Conservation (phyloP, 2,329 filamentous ascomycete genomes). For the Pestalotiopsis sp. region DNA sequence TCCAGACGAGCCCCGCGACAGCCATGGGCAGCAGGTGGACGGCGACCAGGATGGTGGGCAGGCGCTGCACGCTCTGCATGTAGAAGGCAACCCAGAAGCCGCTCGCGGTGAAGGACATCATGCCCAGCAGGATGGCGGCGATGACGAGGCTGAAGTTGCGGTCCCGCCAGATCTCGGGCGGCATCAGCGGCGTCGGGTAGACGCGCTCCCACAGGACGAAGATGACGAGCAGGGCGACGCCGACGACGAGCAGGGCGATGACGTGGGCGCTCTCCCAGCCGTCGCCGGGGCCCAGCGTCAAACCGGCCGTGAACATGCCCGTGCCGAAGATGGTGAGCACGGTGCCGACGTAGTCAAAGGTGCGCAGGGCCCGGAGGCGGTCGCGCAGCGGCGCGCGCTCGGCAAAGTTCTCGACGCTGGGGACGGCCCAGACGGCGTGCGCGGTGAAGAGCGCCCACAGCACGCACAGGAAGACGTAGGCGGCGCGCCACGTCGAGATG, state of each 20-base stretch:
- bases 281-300: constrained; percentile 59
- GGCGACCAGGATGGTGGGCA: constrained; percentile 60
- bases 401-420: constrained; percentile 49
- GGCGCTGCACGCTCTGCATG: constrained; percentile 59
- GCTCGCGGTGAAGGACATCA: constrained; percentile 62
- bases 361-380: constrained; percentile 45
- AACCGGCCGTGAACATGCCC: constrained; percentile 63
- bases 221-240: constrained; percentile 53
- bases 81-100: constrained; percentile 68
- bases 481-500: constrained; percentile 65
- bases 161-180: constrained; percentile 60
- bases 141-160: constrained; percentile 67
- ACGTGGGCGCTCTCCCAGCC: constrained; percentile 67
- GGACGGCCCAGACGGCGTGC: constrained; percentile 63
- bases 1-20: constrained; percentile 64
- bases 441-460: constrained; percentile 63
- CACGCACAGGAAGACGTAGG: constrained; percentile 64
- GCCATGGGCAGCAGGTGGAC: constrained; percentile 68
- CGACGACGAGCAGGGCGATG: constrained; percentile 63
- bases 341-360: constrained; percentile 64
- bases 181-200: constrained; percentile 52
- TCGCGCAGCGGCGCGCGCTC: constrained; percentile 39
- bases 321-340: constrained; percentile 65
- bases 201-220: constrained; percentile 68
- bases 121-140: constrained; percentile 58